phyloP scores from a whole-genome alignment of 2,329 filamentous ascomycete genomes.

The Westerdykella sp. region DNA sequence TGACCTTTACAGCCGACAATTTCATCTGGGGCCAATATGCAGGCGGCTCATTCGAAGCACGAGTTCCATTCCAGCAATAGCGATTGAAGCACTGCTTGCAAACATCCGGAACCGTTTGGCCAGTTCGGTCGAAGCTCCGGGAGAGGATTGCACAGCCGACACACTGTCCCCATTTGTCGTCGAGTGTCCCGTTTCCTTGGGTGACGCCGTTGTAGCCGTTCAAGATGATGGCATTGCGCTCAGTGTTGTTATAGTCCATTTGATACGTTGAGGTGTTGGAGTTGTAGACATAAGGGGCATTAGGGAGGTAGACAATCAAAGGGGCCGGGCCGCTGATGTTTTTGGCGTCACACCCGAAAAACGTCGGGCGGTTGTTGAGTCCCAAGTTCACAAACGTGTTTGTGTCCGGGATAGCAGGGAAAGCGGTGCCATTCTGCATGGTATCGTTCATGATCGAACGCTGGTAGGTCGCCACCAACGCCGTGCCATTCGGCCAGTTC shows the following conservation, averaged over 20 bases:
- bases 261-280: slow-evolving; percentile 79
- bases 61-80: slow-evolving; percentile 93
- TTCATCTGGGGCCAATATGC: slow-evolving; percentile 25
- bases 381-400: slow-evolving; percentile 76
- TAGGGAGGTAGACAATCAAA: slow-evolving; percentile 81
- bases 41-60: slow-evolving; percentile 33
- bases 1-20: slow-evolving; percentile 11
- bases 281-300: slow-evolving; percentile 67
- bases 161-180: slow-evolving; percentile 71
- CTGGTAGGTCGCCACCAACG: slow-evolving; percentile 67
- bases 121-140: slow-evolving; percentile 67
- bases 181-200: slow-evolving; percentile 70
- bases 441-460: slow-evolving; percentile 50
- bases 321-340: slow-evolving; percentile 59
- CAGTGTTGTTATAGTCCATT: slow-evolving; percentile 53
- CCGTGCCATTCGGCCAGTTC: slow-evolving; percentile 71
- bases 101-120: slow-evolving; percentile 59
- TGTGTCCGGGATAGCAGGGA: slow-evolving; percentile 64
- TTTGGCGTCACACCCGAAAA: slow-evolving; percentile 69
- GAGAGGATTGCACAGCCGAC: slow-evolving; percentile 81
- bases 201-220: slow-evolving; percentile 85
- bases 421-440: slow-evolving; percentile 61
- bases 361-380: slow-evolving; percentile 66
- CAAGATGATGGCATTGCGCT: slow-evolving; percentile 73
- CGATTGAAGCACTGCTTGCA: slow-evolving; percentile 70